phyloP scores from a whole-genome alignment of 345 rosid genomes.

The Linum lewisii region DNA sequence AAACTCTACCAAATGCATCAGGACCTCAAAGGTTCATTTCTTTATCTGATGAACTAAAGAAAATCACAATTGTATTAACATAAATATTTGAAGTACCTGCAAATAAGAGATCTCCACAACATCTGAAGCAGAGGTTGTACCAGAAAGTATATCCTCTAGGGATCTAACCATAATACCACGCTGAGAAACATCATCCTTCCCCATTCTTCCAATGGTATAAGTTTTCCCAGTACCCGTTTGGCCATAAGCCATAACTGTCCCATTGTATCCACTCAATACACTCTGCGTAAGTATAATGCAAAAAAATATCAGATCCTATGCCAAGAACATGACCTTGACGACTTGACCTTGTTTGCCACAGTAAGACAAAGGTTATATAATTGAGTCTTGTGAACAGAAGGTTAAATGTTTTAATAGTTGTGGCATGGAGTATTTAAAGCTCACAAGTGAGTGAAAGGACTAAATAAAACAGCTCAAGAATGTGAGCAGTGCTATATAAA shows the following conservation, averaged over 20 bases:
- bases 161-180: constrained; percentile 95
- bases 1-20: not conserved
- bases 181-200: constrained; percentile 75
- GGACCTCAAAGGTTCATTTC: not conserved
- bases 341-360: not conserved
- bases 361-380: not conserved
- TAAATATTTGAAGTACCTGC: constrained; percentile 44
- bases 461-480: too few relatives aligned
- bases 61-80: not conserved
- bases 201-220: constrained; percentile 72
- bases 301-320: constrained; percentile 7
- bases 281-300: constrained; percentile 47
- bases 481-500: too few relatives aligned
- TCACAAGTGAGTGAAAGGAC: not conserved
- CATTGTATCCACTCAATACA: constrained; percentile 86
- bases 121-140: constrained; percentile 39
- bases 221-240: constrained; percentile 97
- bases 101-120: constrained; percentile 71
- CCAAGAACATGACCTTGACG: not conserved
- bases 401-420: too few relatives aligned
- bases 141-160: constrained; percentile 60
- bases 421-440: too few relatives aligned
- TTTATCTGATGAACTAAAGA: too few relatives aligned
- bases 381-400: not conserved
- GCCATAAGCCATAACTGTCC: constrained; percentile 96